phyloP scores from a whole-genome alignment of 2,329 filamentous ascomycete species.

The Claviceps paspali region DNA sequence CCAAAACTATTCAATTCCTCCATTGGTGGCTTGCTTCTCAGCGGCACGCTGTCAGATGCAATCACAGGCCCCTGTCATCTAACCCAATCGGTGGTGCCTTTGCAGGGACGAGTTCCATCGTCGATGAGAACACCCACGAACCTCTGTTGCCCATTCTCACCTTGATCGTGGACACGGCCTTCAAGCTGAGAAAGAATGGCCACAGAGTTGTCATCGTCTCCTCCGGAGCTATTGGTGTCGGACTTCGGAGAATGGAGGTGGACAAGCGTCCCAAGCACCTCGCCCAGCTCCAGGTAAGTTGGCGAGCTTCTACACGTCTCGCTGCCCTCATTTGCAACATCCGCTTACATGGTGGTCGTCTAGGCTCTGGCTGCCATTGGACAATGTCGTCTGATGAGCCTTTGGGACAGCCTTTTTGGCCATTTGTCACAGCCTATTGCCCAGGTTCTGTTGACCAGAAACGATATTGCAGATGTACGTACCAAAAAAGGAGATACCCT shows the following conservation, averaged over 20 bases:
- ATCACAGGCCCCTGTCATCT: neutral
- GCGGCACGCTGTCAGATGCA: neutral
- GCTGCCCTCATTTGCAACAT: neutral
- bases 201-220: conserved; percentile 93
- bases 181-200: conserved; percentile 74
- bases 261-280: conserved; percentile 80
- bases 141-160: conserved; percentile 82
- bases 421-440: conserved; percentile 84
- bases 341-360: conserved; percentile 1
- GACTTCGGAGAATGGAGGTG: conserved; percentile 77
- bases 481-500: no score
- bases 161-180: conserved; percentile 85
- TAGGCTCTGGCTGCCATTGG: conserved; percentile 87
- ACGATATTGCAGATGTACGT: conserved; percentile 84
- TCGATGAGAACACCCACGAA: conserved; percentile 89
- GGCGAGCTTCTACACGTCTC: no score
- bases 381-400: conserved; percentile 83
- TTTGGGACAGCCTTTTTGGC: conserved; percentile 87
- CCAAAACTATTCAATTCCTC: neutral
- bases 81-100: neutral
- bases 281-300: conserved; percentile 60
- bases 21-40: neutral
- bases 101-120: conserved; percentile 92
- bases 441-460: conserved; percentile 85
- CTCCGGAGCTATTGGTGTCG: conserved; percentile 91